Base-by-base conservation (phyloP, 129 eudicot species). In the Helianthus tuberosus region DNA sequence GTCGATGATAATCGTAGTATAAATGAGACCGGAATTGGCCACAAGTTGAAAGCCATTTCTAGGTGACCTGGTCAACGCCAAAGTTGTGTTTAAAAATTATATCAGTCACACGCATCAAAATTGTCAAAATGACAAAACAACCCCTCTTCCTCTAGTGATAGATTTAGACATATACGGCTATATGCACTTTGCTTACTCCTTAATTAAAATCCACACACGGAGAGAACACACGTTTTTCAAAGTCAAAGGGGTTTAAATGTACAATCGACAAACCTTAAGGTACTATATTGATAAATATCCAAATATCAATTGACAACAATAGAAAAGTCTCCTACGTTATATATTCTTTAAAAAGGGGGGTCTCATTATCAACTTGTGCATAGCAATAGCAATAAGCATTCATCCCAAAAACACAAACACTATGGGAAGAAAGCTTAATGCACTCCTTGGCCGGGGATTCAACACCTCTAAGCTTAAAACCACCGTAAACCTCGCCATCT, bases 381-480 rank as follows among this genome's bases (percentile, higher is more conserved):
- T 64, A 49, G 14, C 29, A 11, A 52, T 64, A 49, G 23, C 23
- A 20, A 20, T 20, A 20, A 20, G 14, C 16, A 11, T 38, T 55
- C 69, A 36, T 29, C 44, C 47, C 73, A 55, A 52, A 32, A 35
- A 54, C 43, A 68, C 14, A 1, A 57, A 49, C 9, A 60, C 43
- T 29, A 75, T 94, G 96, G 97, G 98, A 13, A 90, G 73, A 80
- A 94, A 79, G 76, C 86, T 88, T 52, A 89, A 86, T 86, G 89
- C 89, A 72, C 83, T 93, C 35, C 76, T 93, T 4, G 86, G 97
- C 59, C 80, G 82, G 72, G 80, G 75, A 14, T 84, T 79, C 76
- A 88, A 75, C 54, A 62, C 84, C 61, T 70, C 88, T 0, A 90
- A 80, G 70, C 86, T 94, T 73, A 84, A 80, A 63, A 72, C 91